Percentiles rank a stretch among this genome's conserved stretches.
phyloP scores from a whole-genome alignment of 73 alveolate species.

The Uronychia binucleata region DNA sequence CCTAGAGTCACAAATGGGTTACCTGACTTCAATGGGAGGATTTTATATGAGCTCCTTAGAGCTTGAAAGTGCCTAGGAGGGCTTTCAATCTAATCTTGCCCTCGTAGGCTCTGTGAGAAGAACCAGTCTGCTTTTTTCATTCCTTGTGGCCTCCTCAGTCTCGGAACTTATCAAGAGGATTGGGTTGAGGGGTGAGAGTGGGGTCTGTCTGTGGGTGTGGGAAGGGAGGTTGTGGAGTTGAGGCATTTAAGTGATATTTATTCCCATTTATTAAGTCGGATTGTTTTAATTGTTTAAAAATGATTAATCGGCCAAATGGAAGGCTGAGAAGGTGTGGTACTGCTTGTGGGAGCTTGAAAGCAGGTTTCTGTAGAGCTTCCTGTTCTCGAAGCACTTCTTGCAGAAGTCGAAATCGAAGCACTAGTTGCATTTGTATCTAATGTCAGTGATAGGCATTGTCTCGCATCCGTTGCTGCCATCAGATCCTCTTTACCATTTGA shows the following conservation, averaged over 20 bases:
- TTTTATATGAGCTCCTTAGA: too few species aligned
- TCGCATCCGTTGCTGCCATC: not conserved
- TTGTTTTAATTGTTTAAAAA: not conserved
- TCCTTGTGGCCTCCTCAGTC: not conserved
- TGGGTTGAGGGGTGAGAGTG: not conserved
- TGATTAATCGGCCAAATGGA: not conserved
- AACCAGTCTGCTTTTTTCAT: not conserved
- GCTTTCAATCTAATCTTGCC: not conserved
- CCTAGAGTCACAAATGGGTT: too few species aligned
- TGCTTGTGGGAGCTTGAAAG: slow-evolving; percentile 51
- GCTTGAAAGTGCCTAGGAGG: too few species aligned
- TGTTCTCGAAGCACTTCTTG: slow-evolving; percentile 42
- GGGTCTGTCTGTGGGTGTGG: not conserved
- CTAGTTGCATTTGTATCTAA: slow-evolving; percentile 50
- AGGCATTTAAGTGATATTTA: not conserved
- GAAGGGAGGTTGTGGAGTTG: not conserved
- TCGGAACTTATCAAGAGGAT: too few species aligned
- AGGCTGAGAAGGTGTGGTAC: slow-evolving; percentile 46
- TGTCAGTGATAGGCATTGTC: slow-evolving; percentile 37
- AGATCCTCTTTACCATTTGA: not conserved
- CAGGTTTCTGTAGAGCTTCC: slow-evolving; percentile 13
- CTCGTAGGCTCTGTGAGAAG: not conserved
- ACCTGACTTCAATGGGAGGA: too few species aligned
- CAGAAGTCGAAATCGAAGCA: slow-evolving; percentile 67
- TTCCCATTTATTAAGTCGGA: not conserved